Base-by-base conservation (phyloP, 2,329 filamentous ascomycete species). In the Scedosporium minutisporum region DNA sequence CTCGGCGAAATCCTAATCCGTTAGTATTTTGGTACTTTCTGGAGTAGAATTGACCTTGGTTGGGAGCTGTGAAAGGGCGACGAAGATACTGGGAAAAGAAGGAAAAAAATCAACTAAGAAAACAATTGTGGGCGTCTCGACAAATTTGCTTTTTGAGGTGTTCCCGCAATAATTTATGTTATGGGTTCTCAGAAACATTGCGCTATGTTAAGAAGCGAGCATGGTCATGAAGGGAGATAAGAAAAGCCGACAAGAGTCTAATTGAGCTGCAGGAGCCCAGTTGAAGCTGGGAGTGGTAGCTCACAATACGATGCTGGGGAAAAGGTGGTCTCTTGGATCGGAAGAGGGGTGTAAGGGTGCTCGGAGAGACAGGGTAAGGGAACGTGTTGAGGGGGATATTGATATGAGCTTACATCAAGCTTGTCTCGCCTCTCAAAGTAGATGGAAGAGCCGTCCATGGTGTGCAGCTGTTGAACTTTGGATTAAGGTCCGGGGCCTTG, bases 361-460 rank as follows among this genome's bases (percentile, higher is more conserved):
- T 16, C 7, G 23, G 21, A 33, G 57, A 58, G 57, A 18, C 16
- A 33, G 16, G 21, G 6, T 3, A 53, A 2, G 21, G 21, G 16
- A n/a, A 33, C 14, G 25, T 9, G 21, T 27, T 25, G 12, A 29
- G 23, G 57, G 57, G 21, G n/a, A n/a, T n/a, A n/a, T n/a, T n/a
- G 29, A n/a, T 12, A 12, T 58, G 57, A 14, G 51, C 59, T 61
- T 38, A 61, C 59, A 41, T 61, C 59, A 33, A 61, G 42, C 41
- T 61, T 61, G n/a, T 61, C 59, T 46, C 59, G 59, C 44, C 59
- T 61, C 16, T 61, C 59, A 44, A 51, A 61, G 27, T 53, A 61
- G 21, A 61, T 51, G 18, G 51, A 55, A 51, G 42, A 53, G 25
- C n/a, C n/a, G 16, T 61, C 59, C 59, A 61, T 61, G 6, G 44